Evolutionary conservation across 768 basidiomycete species (phyloP), one percentile per base, ranked within the genome.

Genomic region (Rickenella mellea): DNA sequence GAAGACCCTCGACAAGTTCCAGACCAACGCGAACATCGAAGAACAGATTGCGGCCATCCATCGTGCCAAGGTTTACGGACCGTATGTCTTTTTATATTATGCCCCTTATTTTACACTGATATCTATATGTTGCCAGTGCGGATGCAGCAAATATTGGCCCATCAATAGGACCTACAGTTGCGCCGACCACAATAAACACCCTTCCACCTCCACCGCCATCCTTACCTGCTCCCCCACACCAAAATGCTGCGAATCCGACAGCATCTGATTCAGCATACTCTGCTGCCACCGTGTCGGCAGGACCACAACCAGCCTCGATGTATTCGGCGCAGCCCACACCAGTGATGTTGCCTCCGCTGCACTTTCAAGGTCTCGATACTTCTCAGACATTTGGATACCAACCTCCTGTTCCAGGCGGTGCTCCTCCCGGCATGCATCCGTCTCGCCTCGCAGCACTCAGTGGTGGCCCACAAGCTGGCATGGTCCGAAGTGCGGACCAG

Each of bases 41-140:
- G 92, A 97, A 56, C 96, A 99, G 59, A 99, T 99, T 59, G 89
- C 89, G 32, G 90, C 92, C 37, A 91, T 98, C 45, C 93, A 96
- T 64, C 84, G 84, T 44, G 78, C 90, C 20, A 90, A 91, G 59
- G 91, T 90, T 63, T 74, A 94, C 25, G 83, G 85, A 49, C 84
- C 81, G 83, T 87, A 58, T 53, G 84, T 78, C 19, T 46, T 40
- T 43, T 46, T 40, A 27, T 59, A 4, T 22, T 24, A 3, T 48
- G 30, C 32, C 43, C 35, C 17, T 32, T 40, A 7, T 26, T 27
- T 29, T 53, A 0, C 25, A 10, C 43, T 29, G 35, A 30, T 30
- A 41, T 44, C 42, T 35, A 54, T 24, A 60, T 43, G 26, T 48
- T 27, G 27, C 41, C 12, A 43, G 19, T 47, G 83, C 80, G 40